Conservation (phyloP, 2,329 filamentous ascomycete species). For the Fonsecaea multimorphosa region DNA sequence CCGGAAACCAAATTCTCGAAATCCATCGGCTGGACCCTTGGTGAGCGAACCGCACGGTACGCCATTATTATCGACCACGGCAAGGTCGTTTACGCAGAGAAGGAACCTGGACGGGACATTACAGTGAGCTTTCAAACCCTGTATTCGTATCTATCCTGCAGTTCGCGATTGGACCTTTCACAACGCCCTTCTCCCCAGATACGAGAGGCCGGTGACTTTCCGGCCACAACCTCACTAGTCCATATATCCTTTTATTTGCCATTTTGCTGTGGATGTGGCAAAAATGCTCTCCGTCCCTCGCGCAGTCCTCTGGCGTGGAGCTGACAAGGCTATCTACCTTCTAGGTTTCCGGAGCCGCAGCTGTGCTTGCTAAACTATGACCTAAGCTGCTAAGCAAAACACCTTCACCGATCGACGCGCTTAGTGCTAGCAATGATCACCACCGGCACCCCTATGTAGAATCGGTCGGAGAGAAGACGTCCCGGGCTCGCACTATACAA, state of each 20-base stretch:
- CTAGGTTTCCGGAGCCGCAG: constrained; percentile 49
- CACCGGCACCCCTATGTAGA: too few relatives aligned
- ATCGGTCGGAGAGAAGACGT: neutral
- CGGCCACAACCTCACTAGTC: neutral
- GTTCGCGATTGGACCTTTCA: neutral
- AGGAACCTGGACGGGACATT: constrained; percentile 58
- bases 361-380: constrained; percentile 50
- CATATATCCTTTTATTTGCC: neutral
- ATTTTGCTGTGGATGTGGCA: neutral
- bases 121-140: constrained; percentile 37
- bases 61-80: constrained; percentile 83
- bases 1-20: constrained; percentile 74
- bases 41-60: constrained; percentile 77
- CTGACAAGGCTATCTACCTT: neutral
- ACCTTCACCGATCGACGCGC: neutral
- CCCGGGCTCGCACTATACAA: neutral
- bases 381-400: neutral
- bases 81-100: constrained; percentile 80
- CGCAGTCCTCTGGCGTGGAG: neutral
- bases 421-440: neutral
- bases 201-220: neutral
- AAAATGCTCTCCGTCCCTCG: neutral
- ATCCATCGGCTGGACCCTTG: constrained; percentile 76
- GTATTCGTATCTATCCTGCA: neutral
- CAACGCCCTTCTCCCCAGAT: neutral